Conservation (phyloP, 129 eudicot genomes). For the Mikania micrantha region DNA sequence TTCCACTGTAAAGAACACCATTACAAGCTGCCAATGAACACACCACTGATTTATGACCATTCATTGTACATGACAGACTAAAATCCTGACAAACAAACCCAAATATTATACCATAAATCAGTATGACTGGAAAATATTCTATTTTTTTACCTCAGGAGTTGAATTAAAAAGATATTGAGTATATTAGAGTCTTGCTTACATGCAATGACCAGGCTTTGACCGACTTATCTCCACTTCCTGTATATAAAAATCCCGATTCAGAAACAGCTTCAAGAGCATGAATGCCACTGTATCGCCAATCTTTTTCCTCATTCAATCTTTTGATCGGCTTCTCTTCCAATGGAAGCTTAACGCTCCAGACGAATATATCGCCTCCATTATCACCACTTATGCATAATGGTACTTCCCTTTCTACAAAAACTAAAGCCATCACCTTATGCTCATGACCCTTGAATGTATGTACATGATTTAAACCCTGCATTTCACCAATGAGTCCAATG, state of each 20-base stretch:
- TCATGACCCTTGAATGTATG: conserved; percentile 79
- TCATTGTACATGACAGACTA: conserved; percentile 55
- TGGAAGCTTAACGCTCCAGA: conserved; percentile 51
- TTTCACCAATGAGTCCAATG: no score
- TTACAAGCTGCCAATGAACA: conserved; percentile 53
- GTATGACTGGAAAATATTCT: neutral
- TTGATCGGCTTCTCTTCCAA: conserved; percentile 45
- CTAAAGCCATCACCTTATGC: conserved; percentile 76
- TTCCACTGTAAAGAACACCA: conserved; percentile 85
- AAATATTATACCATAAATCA: neutral
- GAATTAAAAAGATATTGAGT: neutral
- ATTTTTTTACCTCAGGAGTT: neutral
- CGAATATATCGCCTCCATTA: conserved; percentile 74
- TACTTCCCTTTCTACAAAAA: conserved; percentile 48
- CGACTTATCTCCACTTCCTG: conserved; percentile 84
- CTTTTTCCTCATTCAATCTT: conserved; percentile 57
- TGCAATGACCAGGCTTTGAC: conserved; percentile 89
- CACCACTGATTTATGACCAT: conserved; percentile 85
- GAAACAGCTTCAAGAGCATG: conserved; percentile 65
- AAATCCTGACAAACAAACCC: conserved; percentile 49
- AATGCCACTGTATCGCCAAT: conserved; percentile 93
- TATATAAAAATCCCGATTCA: conserved; percentile 52
- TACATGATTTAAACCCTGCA: conserved; percentile 65
- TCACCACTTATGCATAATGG: conserved; percentile 89
- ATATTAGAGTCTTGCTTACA: conserved; percentile 28